These are phyloP conservation scores for Kwoniella sp. DNA, from an alignment of 768 basidiomycete species.

Conservation along the genomic window DNA sequence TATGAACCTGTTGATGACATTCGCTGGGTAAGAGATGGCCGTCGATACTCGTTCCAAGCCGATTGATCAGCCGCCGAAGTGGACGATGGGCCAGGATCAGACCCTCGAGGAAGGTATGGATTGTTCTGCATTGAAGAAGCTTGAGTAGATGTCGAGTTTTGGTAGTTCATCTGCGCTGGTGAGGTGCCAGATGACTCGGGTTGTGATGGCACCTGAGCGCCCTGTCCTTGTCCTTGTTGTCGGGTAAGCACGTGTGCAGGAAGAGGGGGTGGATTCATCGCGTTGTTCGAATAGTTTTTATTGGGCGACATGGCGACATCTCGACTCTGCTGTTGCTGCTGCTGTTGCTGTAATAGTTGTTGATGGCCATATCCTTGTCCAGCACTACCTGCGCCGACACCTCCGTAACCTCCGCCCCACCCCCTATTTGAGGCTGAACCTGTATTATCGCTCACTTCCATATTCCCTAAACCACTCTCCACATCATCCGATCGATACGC, in stretches of 20 bases:
- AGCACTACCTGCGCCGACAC: too few relatives aligned
- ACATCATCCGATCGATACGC: constrained; percentile 52
- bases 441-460: constrained; percentile 36
- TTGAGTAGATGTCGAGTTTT: background rate
- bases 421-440: constrained; percentile 3
- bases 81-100: constrained; percentile 38
- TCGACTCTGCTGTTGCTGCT: constrained; percentile 10
- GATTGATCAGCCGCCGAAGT: background rate
- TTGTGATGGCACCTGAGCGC: background rate
- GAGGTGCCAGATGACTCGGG: constrained; percentile 24
- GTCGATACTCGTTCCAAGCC: constrained; percentile 38
- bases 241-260: constrained; percentile 27
- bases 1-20: constrained; percentile 39
- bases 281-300: constrained; percentile 12
- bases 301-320: constrained; percentile 37
- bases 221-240: constrained; percentile 6
- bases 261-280: constrained; percentile 51
- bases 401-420: background rate
- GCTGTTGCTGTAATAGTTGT: constrained; percentile 11
- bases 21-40: constrained; percentile 25
- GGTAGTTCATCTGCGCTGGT: constrained; percentile 11
- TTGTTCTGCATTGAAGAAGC: constrained; percentile 18
- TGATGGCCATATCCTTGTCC: background rate
- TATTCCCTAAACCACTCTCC: constrained; percentile 49
- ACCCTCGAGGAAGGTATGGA: constrained; percentile 44